phyloP scores from a whole-genome alignment of 2,329 filamentous ascomycete species.

The Fusarium ramigenum region DNA sequence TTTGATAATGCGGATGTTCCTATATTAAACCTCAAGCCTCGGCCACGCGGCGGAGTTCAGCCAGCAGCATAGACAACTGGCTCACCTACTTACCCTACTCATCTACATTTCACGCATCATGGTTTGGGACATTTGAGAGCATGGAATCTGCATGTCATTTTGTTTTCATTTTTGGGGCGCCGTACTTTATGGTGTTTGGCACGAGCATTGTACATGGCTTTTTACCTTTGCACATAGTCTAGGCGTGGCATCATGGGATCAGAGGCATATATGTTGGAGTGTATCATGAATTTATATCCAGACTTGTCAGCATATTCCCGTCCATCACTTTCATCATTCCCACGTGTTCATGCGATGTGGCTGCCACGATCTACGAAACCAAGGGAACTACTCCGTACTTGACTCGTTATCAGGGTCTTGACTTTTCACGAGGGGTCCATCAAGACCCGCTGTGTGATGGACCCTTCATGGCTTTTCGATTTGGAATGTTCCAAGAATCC shows the following conservation, averaged over 20 bases:
- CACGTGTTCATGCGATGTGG: not conserved
- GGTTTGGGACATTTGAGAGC: conserved; percentile 1
- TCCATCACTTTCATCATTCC: not conserved
- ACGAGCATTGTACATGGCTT: conserved; percentile 20
- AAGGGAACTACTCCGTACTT: not conserved
- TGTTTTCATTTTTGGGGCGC: conserved; percentile 2
- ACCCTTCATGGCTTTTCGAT: not conserved
- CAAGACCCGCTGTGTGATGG: not conserved
- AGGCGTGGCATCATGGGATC: conserved; percentile 12
- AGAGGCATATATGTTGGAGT: conserved; percentile 22
- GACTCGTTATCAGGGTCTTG: not conserved
- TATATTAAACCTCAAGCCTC: conserved; percentile 40
- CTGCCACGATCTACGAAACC: not conserved
- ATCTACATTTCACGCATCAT: not conserved
- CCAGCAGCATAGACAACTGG: conserved; percentile 20
- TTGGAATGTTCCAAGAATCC: not conserved
- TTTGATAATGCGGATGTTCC: conserved; percentile 43
- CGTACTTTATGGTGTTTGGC: not conserved
- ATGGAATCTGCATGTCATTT: conserved; percentile 5
- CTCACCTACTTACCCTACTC: not conserved
- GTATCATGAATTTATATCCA: conserved; percentile 35
- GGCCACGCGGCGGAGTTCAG: conserved; percentile 33
- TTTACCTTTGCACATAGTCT: conserved; percentile 25
- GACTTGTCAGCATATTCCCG: not conserved
- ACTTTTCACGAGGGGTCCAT: not conserved